These are phyloP conservation scores for Podospora appendiculata DNA, from an alignment of 495 filamentous ascomycete species.

Conservation along the genomic window DNA sequence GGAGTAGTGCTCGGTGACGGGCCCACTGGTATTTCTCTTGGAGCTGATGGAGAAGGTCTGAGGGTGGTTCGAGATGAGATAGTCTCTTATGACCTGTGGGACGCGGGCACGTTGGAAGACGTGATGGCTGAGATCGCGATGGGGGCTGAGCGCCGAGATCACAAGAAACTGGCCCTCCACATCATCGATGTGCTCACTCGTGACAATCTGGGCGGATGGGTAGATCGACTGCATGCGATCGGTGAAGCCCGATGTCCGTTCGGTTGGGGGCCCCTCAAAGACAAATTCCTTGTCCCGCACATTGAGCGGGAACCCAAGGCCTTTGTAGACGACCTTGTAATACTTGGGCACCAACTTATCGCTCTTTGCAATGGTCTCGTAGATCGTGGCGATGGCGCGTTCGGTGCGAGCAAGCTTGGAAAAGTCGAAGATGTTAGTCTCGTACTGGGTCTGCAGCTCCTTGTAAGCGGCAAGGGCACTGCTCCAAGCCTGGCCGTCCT, in stretches of 20 bases:
- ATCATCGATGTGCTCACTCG: slow-evolving; percentile 63
- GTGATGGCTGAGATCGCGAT: slow-evolving; percentile 77
- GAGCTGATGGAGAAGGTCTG: slow-evolving; percentile 65
- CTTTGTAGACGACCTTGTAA: slow-evolving; percentile 87
- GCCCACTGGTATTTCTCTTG: slow-evolving; percentile 55
- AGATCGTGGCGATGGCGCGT: slow-evolving; percentile 86
- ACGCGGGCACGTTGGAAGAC: slow-evolving; percentile 83
- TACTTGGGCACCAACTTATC: slow-evolving; percentile 72
- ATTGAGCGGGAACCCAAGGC: slow-evolving; percentile 76
- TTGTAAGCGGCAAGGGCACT: slow-evolving; percentile 84
- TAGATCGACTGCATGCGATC: slow-evolving; percentile 91
- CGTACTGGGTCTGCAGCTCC: slow-evolving; percentile 85
- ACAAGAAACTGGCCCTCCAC: slow-evolving; percentile 88
- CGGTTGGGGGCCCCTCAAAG: slow-evolving; percentile 71
- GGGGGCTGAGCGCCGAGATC: slow-evolving; percentile 68
- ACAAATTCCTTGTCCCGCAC: slow-evolving; percentile 90
- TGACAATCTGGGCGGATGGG: slow-evolving; percentile 76
- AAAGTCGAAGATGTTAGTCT: slow-evolving; percentile 83
- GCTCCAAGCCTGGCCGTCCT: slow-evolving; percentile 88
- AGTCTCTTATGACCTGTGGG: slow-evolving; percentile 73
- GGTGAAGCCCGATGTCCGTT: slow-evolving; percentile 73
- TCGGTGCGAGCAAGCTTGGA: slow-evolving; percentile 82
- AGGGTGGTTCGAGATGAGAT: slow-evolving; percentile 68
- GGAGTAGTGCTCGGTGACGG: slow-evolving; percentile 61
- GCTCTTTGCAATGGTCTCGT: slow-evolving; percentile 78